Conservation (phyloP, 805 yeast genomes). For the Candida verbasci region DNA sequence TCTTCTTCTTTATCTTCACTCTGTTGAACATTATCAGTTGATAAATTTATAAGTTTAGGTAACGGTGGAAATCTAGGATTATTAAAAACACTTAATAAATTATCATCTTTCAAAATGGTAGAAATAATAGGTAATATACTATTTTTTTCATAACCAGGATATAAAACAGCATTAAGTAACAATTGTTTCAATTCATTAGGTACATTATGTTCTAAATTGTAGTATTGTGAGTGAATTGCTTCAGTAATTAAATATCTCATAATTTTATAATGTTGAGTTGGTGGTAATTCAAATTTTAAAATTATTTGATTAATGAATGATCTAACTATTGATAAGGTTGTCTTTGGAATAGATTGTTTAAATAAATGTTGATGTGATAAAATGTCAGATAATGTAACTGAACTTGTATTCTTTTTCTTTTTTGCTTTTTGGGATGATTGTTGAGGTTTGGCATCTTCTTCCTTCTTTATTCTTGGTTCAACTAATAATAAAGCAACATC, state of each 20-base stretch:
- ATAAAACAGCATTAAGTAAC: conserved; percentile 54
- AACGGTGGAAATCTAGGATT: conserved; percentile 73
- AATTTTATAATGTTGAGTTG: conserved; percentile 61
- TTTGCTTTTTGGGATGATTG: conserved; percentile 16
- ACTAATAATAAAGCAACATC: conserved; percentile 48
- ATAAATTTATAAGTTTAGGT: conserved; percentile 18
- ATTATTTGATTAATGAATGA: conserved; percentile 48
- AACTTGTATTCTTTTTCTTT: conserved; percentile 37
- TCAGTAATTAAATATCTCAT: conserved; percentile 33
- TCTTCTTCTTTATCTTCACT: conserved; percentile 38
- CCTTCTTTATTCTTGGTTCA: conserved; percentile 28
- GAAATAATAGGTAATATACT: conserved; percentile 71
- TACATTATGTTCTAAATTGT: conserved; percentile 18
- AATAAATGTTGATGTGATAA: conserved; percentile 63
- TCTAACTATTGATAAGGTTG: conserved; percentile 32
- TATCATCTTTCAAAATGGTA: conserved; percentile 46
- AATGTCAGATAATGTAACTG: conserved; percentile 60
- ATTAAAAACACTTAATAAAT: conserved; percentile 52
- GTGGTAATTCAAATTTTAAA: conserved; percentile 48
- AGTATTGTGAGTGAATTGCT: conserved; percentile 25
- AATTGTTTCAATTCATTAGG: conserved; percentile 29
- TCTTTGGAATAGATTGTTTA: conserved; percentile 32
- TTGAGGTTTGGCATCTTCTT: conserved; percentile 5
- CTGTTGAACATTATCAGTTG: conserved; percentile 20
- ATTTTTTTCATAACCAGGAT: conserved; percentile 62